A percentile compares a stretch with the other conserved stretches of the same genome.
phyloP scores from a whole-genome alignment of 768 basidiomycete genomes.

The Naganishia randhawae region DNA sequence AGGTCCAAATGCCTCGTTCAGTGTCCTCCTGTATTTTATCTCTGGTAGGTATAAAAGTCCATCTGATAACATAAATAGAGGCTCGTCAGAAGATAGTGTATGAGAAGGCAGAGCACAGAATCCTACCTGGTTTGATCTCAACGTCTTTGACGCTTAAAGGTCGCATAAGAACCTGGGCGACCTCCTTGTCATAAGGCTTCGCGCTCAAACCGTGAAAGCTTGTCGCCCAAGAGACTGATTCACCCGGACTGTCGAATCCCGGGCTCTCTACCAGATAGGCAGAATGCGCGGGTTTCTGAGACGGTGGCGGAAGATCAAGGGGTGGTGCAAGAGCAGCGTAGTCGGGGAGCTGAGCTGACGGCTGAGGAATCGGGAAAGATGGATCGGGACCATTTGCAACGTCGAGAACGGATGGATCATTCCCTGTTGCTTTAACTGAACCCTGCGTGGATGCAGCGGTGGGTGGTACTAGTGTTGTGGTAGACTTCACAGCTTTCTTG shows the following conservation, averaged over 20 bases:
- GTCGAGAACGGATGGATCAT: background rate
- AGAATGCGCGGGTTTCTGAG: background rate
- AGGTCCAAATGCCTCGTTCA: constrained; percentile 92
- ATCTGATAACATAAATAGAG: constrained; percentile 55
- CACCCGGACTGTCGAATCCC: background rate
- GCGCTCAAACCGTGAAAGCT: constrained; percentile 76
- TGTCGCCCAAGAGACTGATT: constrained; percentile 64
- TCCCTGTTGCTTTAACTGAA: background rate
- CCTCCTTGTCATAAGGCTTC: constrained; percentile 71
- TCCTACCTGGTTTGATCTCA: constrained; percentile 87
- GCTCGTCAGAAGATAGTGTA: background rate
- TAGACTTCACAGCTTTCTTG: background rate
- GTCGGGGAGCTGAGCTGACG: constrained; percentile 22
- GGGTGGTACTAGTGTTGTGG: background rate
- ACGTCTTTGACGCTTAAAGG: constrained; percentile 74
- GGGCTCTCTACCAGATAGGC: background rate
- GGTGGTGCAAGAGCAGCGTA: constrained; percentile 26
- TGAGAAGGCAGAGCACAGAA: background rate
- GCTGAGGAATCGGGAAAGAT: constrained; percentile 25
- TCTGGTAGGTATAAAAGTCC: constrained; percentile 92
- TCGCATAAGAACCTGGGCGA: constrained; percentile 66
- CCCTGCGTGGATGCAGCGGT: background rate
- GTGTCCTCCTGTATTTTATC: constrained; percentile 86
- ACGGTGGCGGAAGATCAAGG: background rate
- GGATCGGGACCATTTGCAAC: background rate